phyloP scores from a whole-genome alignment of 805 yeast genomes.

The Blastobotrys robertii region DNA sequence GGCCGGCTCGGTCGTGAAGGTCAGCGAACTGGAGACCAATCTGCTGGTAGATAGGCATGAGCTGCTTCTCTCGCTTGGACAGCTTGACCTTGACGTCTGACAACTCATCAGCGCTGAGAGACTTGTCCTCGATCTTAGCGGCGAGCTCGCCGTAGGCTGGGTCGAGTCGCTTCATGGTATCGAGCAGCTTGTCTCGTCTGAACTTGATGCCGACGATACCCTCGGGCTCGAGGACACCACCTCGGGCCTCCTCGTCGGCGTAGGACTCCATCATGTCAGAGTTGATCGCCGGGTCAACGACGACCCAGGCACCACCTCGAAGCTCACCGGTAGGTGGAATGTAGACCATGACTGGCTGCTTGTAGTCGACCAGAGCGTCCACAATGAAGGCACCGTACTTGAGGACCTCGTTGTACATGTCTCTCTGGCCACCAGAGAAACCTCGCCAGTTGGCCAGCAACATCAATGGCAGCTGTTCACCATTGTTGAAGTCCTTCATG shows the following conservation, averaged over 20 bases:
- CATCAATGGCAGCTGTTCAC: constrained; percentile 97
- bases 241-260: constrained; percentile 92
- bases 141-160: constrained; percentile 48
- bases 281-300: constrained; percentile 96
- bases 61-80: constrained; percentile 64
- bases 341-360: constrained; percentile 93
- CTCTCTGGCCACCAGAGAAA: constrained; percentile 99
- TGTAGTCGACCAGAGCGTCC: constrained; percentile 90
- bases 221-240: constrained; percentile 97
- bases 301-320: constrained; percentile 99
- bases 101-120: constrained; percentile 54
- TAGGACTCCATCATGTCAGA: constrained; percentile 98
- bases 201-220: constrained; percentile 99
- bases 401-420: constrained; percentile 96
- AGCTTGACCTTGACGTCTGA: constrained; percentile 55
- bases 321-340: constrained; percentile 98
- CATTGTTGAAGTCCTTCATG: constrained; percentile 91
- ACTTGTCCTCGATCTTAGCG: constrained; percentile 45
- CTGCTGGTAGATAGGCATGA: constrained; percentile 86
- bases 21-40: constrained; percentile 95
- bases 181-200: constrained; percentile 82
- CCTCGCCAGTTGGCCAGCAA: constrained; percentile 99
- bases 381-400: constrained; percentile 96
- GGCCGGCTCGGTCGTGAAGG: constrained; percentile 92
- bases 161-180: constrained; percentile 90